Percentiles rank a stretch among this genome's conserved stretches.
phyloP scores from a whole-genome alignment of 2,329 filamentous ascomycete genomes.

The Emmonsiellopsis sp. region DNA sequence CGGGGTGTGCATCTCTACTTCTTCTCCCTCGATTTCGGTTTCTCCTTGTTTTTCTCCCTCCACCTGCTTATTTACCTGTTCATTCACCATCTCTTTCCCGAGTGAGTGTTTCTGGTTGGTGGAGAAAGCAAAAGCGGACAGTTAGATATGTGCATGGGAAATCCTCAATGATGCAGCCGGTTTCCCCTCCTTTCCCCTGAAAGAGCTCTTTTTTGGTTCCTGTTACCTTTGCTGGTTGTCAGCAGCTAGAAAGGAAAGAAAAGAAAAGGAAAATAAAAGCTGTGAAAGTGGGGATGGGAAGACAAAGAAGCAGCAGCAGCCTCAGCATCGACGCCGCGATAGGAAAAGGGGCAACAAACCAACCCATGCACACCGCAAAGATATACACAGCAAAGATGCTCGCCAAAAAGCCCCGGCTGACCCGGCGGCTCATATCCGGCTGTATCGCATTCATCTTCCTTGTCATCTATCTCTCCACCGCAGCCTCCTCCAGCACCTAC shows the following conservation, averaged over 20 bases:
- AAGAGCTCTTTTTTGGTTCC: conserved; percentile 32
- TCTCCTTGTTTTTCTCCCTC: not conserved
- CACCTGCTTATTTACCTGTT: not conserved
- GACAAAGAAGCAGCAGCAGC: too few species aligned
- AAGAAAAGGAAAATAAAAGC: not conserved
- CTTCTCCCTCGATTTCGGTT: not conserved
- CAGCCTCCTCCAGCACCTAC: conserved; percentile 25
- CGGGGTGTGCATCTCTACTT: not conserved
- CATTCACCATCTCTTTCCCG: too few species aligned
- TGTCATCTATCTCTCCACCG: conserved; percentile 40
- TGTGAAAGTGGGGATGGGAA: too few species aligned
- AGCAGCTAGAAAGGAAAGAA: not conserved
- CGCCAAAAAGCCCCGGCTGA: not conserved
- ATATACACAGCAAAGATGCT: not conserved
- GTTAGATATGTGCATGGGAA: conserved; percentile 21
- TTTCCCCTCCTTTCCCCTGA: not conserved
- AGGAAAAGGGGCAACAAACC: too few species aligned
- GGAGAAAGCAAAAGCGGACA: not conserved
- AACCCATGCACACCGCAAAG: too few species aligned
- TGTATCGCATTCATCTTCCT: conserved; percentile 37
- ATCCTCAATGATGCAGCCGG: not conserved
- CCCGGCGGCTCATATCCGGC: conserved; percentile 14
- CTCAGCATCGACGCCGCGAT: too few species aligned
- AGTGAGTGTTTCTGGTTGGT: not conserved
- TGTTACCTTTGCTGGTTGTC: not conserved